Percentiles rank a stretch among this genome's conserved stretches.
phyloP scores from a whole-genome alignment of 2,329 filamentous ascomycete genomes.

The Calonectria crousiana region DNA sequence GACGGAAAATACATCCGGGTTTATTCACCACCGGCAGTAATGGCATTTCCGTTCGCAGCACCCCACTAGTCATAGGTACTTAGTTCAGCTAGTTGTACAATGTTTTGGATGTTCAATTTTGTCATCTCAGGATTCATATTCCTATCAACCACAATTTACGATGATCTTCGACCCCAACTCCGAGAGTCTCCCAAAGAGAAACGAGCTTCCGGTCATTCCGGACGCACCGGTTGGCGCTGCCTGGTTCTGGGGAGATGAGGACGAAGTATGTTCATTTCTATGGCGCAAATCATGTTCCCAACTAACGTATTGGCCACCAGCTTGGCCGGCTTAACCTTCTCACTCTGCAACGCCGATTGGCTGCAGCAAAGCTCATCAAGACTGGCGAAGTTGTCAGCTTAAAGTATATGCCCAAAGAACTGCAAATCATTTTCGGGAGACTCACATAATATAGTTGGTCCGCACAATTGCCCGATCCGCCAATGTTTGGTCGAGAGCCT shows the following conservation, averaged over 20 bases:
- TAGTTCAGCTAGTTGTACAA: neutral
- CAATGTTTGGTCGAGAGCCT: slow-evolving; percentile 13
- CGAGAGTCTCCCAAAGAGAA: neutral
- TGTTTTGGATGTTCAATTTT: no score
- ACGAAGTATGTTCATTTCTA: neutral
- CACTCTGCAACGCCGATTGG: neutral
- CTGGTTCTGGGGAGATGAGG: slow-evolving; percentile 10
- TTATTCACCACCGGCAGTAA: neutral
- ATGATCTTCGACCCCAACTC: slow-evolving; percentile 14
- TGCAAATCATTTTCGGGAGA: neutral
- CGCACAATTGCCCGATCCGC: slow-evolving; percentile 5
- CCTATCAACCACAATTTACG: neutral
- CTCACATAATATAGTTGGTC: neutral
- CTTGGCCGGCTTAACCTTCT: slow-evolving; percentile 6
- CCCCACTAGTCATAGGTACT: neutral
- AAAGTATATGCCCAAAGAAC: neutral
- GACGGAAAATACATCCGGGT: neutral
- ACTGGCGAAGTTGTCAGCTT: neutral
- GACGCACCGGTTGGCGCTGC: neutral
- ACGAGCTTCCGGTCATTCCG: neutral
- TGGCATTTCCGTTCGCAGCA: neutral
- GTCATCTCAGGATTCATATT: neutral
- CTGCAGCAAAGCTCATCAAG: neutral
- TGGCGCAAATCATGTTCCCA: no score
- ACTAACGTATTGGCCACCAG: neutral